A percentile compares a stretch with the other conserved stretches of the same genome.
Evolutionary conservation across 768 basidiomycete genomes (phyloP).

Genomic region (Mycena chlorophos): DNA sequence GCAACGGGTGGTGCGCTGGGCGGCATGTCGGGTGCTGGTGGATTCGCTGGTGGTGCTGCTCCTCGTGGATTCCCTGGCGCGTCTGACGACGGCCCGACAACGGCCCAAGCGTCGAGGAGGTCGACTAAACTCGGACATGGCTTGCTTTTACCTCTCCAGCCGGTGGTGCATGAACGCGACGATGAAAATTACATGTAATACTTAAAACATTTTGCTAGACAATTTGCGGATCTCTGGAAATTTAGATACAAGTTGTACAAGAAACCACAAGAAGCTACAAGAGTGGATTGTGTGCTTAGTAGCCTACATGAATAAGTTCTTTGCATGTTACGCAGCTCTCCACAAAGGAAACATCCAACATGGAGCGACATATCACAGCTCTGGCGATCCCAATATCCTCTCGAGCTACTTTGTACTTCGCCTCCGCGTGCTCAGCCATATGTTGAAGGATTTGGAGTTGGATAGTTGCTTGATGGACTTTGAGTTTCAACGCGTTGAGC

Average conservation of each 20-base stretch:
- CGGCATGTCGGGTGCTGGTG: neutral
- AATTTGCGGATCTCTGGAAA: too few species aligned
- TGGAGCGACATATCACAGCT: neutral
- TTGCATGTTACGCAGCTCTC: neutral
- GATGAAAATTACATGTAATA: too few species aligned
- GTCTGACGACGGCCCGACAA: neutral
- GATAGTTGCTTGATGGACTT: neutral
- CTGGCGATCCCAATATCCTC: neutral
- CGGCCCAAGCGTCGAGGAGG: neutral
- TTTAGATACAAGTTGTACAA: too few species aligned
- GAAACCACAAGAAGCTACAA: too few species aligned
- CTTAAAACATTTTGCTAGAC: too few species aligned
- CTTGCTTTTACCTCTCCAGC: too few species aligned
- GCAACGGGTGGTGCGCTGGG: neutral
- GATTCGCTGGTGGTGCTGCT: neutral
- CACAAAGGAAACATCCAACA: neutral
- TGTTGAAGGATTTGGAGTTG: neutral
- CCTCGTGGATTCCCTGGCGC: neutral
- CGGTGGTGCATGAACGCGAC: too few species aligned
- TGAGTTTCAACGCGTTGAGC: neutral
- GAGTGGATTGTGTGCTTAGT: too few species aligned
- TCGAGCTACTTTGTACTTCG: neutral
- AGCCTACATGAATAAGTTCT: neutral
- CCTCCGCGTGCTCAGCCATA: neutral
- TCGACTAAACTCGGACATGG: too few species aligned